Base-by-base conservation (phyloP, 1,284 basidiomycete species). In the Termitomyces sp. region DNA sequence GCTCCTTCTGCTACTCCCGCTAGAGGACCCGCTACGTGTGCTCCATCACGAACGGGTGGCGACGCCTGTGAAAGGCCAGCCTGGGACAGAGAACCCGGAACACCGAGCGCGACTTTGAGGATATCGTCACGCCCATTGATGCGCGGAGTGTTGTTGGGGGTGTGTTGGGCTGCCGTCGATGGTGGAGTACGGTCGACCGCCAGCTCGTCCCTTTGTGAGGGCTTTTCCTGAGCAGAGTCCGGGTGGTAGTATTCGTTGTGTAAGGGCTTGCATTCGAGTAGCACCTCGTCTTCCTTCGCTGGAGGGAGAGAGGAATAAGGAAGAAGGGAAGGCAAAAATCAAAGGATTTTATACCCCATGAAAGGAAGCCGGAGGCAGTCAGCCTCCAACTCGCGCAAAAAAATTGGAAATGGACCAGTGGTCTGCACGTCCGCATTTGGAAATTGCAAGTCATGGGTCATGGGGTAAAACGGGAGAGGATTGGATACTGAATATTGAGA, bases 351-450 rank as follows among this genome's bases (percentile, higher is more conserved):
- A 60, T 60, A 55, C 44, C 50, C 6, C 24, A 28, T 10, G 5
- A 17, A 48, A 48, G 28, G 34, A 38, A 26, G 17, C 30, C n/a
- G 17, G 50, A 19, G 12, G 13, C n/a, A 17, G 58, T 57, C 58
- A 57, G 58, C 55, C 58, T 52, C 43, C 24, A 38, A 26, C n/a
- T 48, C 24, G n/a, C 17, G 46, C 24, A 17, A 3, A 38, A 15
- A 38, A 38, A 28, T 38, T 48, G 34, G 10, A 28, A 38, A 28
- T 38, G 24, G 34, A 48, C 34, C 10, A 28, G n/a, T 48, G n/a
- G 47, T 28, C 24, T n/a, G 38, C 36, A 46, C 31, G 58, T 59
- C 55, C 53, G 50, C 36, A 53, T 52, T 59, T 36, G 41, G 53
- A 50, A 46, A 1, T 38, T 26, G 21, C 8, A 48, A 24, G 21